These are phyloP conservation scores for Diaporthe amygdali DNA, from an alignment of 2,329 filamentous ascomycete species.

Conservation along the genomic window DNA sequence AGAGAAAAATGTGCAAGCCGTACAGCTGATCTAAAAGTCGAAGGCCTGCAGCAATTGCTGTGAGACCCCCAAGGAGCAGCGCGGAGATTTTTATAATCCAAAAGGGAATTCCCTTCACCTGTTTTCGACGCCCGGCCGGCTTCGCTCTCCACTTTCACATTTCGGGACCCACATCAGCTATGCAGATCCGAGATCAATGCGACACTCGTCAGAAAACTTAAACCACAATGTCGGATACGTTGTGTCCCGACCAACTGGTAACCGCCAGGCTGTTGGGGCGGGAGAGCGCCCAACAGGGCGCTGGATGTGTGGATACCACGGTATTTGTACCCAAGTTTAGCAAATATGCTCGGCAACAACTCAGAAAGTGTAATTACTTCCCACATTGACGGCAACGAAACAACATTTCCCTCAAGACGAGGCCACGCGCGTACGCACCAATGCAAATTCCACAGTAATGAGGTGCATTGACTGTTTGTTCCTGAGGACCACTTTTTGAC, in stretches of 20 bases:
- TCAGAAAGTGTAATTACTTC: background rate
- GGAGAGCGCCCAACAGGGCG: background rate
- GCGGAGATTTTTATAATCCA: background rate
- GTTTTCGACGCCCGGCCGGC: slow-evolving; percentile 14
- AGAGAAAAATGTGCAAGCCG: background rate
- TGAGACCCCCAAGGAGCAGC: background rate
- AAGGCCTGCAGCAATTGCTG: background rate
- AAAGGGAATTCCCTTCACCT: background rate
- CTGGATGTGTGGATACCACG: slow-evolving; percentile 1
- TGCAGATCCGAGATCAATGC: slow-evolving; percentile 25
- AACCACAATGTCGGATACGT: slow-evolving; percentile 24
- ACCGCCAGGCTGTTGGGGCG: slow-evolving; percentile 12
- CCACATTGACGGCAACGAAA: background rate
- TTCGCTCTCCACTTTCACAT: slow-evolving; percentile 4
- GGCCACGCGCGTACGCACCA: background rate
- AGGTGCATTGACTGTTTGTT: slow-evolving; percentile 10
- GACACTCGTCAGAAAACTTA: slow-evolving; percentile 21
- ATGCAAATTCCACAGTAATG: slow-evolving; percentile 3
- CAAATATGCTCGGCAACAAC: background rate
- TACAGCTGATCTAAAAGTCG: background rate
- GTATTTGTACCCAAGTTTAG: background rate
- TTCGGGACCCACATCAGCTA: slow-evolving; percentile 12
- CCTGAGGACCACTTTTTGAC: slow-evolving; percentile 16
- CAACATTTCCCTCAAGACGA: background rate
- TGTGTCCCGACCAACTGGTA: slow-evolving; percentile 16